These are phyloP conservation scores for Tieghemostelium lacteum DNA, from an alignment of 78 protist species.

Conservation along the genomic window DNA sequence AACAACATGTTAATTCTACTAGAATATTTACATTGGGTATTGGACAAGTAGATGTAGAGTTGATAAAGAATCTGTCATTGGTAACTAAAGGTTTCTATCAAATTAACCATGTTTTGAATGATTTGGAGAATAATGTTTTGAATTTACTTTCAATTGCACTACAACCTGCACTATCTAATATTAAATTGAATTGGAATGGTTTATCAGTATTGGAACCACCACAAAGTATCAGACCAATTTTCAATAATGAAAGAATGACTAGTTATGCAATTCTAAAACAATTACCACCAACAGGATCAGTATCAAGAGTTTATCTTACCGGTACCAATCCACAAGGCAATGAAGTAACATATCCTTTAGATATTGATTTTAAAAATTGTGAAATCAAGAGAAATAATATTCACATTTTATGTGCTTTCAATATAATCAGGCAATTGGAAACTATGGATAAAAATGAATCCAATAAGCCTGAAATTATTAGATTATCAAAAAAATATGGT, in stretches of 20 bases:
- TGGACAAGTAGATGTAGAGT: constrained; percentile 82
- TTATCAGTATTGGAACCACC: constrained; percentile 11
- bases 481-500: constrained; percentile 5
- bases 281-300: background rate
- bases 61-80: constrained; percentile 89
- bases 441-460: background rate
- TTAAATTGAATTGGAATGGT: constrained; percentile 21
- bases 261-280: background rate
- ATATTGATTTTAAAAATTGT: background rate
- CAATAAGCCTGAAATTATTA: constrained; percentile 3
- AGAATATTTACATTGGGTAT: constrained; percentile 91
- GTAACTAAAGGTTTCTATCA: constrained; percentile 87
- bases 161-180: constrained; percentile 43
- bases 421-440: constrained; percentile 29
- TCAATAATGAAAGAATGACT: constrained; percentile 10
- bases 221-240: constrained; percentile 26
- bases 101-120: constrained; percentile 39
- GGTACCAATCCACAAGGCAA: constrained; percentile 38
- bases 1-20: constrained; percentile 7
- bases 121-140: constrained; percentile 29
- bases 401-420: constrained; percentile 23
- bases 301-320: background rate
- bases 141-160: constrained; percentile 29
- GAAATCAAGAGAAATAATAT: background rate
- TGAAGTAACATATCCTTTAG: background rate